Evolutionary conservation across 1,139 yeast genomes (phyloP), one percentile per base, ranked within the genome.

Genomic region (Meyerozyma guilliermondii): DNA sequence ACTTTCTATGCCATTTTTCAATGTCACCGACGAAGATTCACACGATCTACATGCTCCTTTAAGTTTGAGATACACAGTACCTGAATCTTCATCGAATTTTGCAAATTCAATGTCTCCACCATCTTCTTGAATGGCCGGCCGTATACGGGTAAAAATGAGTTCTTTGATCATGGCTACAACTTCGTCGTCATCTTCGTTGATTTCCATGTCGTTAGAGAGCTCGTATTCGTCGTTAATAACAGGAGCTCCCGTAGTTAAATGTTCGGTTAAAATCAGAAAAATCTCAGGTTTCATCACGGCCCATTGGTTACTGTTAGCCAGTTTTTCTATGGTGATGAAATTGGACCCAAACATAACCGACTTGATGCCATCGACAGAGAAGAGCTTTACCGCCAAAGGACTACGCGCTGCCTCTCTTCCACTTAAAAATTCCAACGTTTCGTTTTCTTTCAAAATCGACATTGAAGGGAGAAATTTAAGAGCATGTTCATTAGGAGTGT

Each of bases 101-200:
- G 83, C 83, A 62, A 82, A 85, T 51, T 83, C 87, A 47, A 85
- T 81, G 57, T 85, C 94, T 10, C 94, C 94, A 42, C 94, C 94
- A 57, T 85, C 94, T 50, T 85, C 94, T 59, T 82, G 86, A 48
- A 85, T 83, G 0, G 98, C 98, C 0, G 99, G 98, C 54, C 97
- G 79, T 47, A 92, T 91, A 54, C 98, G 79, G 5, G 99, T 92
- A 56, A 87, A 91, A 44, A 92, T 85, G 42, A 92, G 74, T 62
- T 92, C 99, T 56, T 91, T 89, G 55, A 92, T 89, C 87, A 92
- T 85, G 11, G 86, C 78, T 41, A 92, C 89, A 2, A 91, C 80
- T 60, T 85, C 94, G 44, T 80, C 81, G 48, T 85, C 92, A 11
- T 81, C 85, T 16, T 81, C 85, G 40, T 66, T 56, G 26, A 68